Base-by-base conservation (phyloP, 2,329 filamentous ascomycete genomes). In the Alternaria infectoria region DNA sequence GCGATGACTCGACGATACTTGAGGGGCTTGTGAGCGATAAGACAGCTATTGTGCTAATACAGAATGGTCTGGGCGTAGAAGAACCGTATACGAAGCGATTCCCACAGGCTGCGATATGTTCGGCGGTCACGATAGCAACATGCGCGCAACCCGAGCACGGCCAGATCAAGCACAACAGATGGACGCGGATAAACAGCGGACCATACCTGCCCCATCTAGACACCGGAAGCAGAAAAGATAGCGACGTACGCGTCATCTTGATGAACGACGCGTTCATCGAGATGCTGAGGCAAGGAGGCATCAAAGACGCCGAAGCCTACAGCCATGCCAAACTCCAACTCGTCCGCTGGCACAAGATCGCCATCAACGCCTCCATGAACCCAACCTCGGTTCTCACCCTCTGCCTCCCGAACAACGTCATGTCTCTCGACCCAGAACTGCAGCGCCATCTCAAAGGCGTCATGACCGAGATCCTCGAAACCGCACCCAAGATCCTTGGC, bases 301-400 rank as follows among this genome's bases (percentile, higher is more conserved):
- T 93, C 67, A 85, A 85, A 62, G 90, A 93, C 77, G 88, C 89
- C 6, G 86, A 89, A 64, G 81, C 86, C 8, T 88, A 90, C 70
- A 84, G 87, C 50, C 89, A 91, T 76, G 81, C 88, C 30, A 89
- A 88, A 63, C 82, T 93, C 49, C 91, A 93, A 78, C 86, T 88
- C 45, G 86, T 92, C 17, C 84, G 90, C 23, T 93, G 90, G 90
- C 90, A 92, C 78, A 93, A 93, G 78, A 87, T 92, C 65, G 90
- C 89, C 71, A 92, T 93, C 82, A 93, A 93, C 77, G 89, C 90
- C 0, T 87, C 89, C 55, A 91, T 92, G 85, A 93, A 93, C 79
- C 90, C 90, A 0, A 89, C 88, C 1, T 88, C 90, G 2, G 89
- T 92, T 8, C 83, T 93, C 0, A 87, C 86, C 1, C 88, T 89